Evolutionary conservation across 2,329 filamentous ascomycete species (phyloP).

Genomic region (Coniella vitis): DNA sequence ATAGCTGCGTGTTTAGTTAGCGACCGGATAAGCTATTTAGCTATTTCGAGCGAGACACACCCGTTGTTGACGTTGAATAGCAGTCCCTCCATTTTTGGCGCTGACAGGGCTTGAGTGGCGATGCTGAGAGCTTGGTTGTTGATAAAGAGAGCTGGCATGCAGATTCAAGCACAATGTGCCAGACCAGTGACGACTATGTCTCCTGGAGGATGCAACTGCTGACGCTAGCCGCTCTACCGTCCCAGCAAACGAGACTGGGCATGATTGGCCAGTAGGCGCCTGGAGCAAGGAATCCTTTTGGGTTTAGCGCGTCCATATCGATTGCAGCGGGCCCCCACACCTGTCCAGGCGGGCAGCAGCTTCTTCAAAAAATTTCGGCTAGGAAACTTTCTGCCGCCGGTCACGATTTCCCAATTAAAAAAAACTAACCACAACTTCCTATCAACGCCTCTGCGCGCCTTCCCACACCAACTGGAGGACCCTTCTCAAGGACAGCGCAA

Average conservation of each 20-base stretch:
- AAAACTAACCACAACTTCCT: slow-evolving; percentile 2
- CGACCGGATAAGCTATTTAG: not conserved
- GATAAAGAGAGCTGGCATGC: not conserved
- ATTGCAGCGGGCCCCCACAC: slow-evolving; percentile 10
- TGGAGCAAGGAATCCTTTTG: not conserved
- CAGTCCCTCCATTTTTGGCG: slow-evolving; percentile 70
- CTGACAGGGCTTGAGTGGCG: not conserved
- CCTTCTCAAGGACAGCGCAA: slow-evolving; percentile 14
- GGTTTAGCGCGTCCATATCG: slow-evolving; percentile 4
- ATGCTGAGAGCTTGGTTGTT: not conserved
- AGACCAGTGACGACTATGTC: slow-evolving; percentile 13
- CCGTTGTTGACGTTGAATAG: slow-evolving; percentile 94
- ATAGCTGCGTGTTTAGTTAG: slow-evolving; percentile 55
- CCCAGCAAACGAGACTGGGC: not conserved
- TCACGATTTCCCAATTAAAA: slow-evolving; percentile 4
- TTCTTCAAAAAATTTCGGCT: slow-evolving; percentile 15
- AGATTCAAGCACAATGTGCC: not conserved
- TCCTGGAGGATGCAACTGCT: slow-evolving; percentile 3
- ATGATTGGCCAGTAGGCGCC: slow-evolving; percentile 10
- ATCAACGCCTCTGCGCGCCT: slow-evolving; percentile 13
- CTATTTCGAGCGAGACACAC: slow-evolving; percentile 34
- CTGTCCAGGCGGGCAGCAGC: slow-evolving; percentile 5
- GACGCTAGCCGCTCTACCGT: not conserved
- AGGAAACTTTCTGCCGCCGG: slow-evolving; percentile 10
- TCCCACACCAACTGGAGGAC: slow-evolving; percentile 20